Percentiles rank a stretch among this genome's conserved stretches.
Evolutionary conservation across 2,329 filamentous ascomycete species (phyloP).

Genomic region (Penicillium sp.): DNA sequence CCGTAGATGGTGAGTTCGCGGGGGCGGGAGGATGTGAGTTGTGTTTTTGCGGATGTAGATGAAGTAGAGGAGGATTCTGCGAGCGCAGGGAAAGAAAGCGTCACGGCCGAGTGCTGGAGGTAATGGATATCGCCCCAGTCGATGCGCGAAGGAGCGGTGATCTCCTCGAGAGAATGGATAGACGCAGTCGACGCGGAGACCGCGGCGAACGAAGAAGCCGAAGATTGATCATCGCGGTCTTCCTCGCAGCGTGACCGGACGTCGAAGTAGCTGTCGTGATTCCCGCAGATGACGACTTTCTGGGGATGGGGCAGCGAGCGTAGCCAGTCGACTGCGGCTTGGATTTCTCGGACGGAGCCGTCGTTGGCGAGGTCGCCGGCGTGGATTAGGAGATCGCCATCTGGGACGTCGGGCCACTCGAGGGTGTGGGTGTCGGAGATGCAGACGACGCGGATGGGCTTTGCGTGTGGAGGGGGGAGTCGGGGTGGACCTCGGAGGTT

Average conservation of each 20-base stretch:
- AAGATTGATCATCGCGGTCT: conserved; percentile 53
- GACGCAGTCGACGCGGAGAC: conserved; percentile 47
- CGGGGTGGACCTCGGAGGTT: conserved; percentile 71
- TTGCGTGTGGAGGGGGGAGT: conserved; percentile 58
- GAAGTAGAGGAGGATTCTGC: conserved; percentile 33
- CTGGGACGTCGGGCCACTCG: conserved; percentile 56
- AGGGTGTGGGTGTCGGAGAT: conserved; percentile 89
- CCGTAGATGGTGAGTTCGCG: conserved; percentile 77
- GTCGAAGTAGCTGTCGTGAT: conserved; percentile 89
- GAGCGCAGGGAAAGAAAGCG: conserved; percentile 62
- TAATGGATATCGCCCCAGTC: conserved; percentile 75
- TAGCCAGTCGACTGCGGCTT: conserved; percentile 85
- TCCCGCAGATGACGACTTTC: conserved; percentile 84
- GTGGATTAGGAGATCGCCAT: conserved; percentile 86
- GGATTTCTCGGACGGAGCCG: conserved; percentile 75
- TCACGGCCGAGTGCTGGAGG: conserved; percentile 71
- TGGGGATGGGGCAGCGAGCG: conserved; percentile 73
- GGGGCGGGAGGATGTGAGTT: conserved; percentile 58
- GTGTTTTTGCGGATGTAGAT: conserved; percentile 49
- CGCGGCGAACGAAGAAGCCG: conserved; percentile 30
- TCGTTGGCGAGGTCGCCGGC: conserved; percentile 81
- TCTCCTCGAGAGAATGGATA: conserved; percentile 46
- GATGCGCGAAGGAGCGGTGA: conserved; percentile 58
- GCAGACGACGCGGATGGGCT: conserved; percentile 77
- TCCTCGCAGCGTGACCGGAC: conserved; percentile 62